Evolutionary conservation across 2,329 filamentous ascomycete species (phyloP).

Genomic region (Herpomyces periplanetae): DNA sequence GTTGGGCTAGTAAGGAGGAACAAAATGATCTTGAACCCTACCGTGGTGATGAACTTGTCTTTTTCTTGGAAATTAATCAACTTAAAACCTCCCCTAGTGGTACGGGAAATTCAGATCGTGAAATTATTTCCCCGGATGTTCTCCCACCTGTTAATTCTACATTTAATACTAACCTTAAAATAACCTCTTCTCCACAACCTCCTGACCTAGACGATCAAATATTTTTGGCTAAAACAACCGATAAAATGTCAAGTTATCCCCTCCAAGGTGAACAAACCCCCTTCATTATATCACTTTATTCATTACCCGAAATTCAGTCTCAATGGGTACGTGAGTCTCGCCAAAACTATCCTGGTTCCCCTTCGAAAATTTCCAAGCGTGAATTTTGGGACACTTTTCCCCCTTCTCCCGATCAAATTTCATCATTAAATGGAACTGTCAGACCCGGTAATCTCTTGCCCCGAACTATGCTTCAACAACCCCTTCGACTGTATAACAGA

Average conservation of each 20-base stretch:
- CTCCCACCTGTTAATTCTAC: neutral
- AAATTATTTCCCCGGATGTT: slow-evolving; percentile 4
- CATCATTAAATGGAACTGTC: slow-evolving; percentile 32
- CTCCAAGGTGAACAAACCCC: slow-evolving; percentile 60
- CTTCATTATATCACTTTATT: slow-evolving; percentile 41
- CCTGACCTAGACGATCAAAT: slow-evolving; percentile 26
- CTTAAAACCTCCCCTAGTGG: slow-evolving; percentile 15
- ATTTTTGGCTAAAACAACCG: slow-evolving; percentile 57
- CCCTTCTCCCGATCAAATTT: slow-evolving; percentile 15
- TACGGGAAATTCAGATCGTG: slow-evolving; percentile 18
- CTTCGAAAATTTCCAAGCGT: slow-evolving; percentile 1
- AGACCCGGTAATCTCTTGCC: slow-evolving; percentile 31
- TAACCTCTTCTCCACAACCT: slow-evolving; percentile 14
- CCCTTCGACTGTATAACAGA: slow-evolving; percentile 47
- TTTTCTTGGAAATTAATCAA: slow-evolving; percentile 31
- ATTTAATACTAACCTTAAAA: slow-evolving; percentile 5
- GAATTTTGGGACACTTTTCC: slow-evolving; percentile 5
- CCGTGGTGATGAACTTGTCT: slow-evolving; percentile 26
- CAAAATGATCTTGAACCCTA: slow-evolving; percentile 22
- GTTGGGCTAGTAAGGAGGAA: slow-evolving; percentile 36
- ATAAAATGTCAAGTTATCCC: slow-evolving; percentile 19
- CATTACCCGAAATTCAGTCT: slow-evolving; percentile 4
- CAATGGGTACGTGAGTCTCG: slow-evolving; percentile 4
- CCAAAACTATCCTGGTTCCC: slow-evolving; percentile 2
- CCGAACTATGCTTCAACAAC: slow-evolving; percentile 23